A percentile compares a stretch with the other conserved stretches of the same genome.
phyloP scores from a whole-genome alignment of 192 early-diverging fungal species.

The Irineochytrium annulatum region DNA sequence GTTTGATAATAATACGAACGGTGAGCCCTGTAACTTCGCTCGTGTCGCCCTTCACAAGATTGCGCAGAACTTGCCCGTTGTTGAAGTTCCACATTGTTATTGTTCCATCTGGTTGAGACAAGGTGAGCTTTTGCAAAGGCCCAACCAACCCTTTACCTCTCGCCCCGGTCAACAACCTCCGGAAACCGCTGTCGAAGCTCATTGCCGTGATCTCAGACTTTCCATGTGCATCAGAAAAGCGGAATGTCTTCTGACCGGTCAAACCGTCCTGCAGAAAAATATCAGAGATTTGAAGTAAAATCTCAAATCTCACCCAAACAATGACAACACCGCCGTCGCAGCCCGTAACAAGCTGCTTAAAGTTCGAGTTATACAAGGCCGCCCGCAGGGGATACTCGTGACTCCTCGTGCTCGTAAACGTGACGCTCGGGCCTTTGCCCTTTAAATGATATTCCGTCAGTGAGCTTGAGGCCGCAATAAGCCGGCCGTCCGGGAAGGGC shows the following conservation, averaged over 20 bases:
- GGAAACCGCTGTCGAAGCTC: constrained; percentile 38
- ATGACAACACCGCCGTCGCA: constrained; percentile 46
- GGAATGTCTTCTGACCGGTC: constrained; percentile 44
- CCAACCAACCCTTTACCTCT: constrained; percentile 17
- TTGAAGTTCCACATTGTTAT: constrained; percentile 59
- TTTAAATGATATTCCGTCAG: constrained; percentile 33
- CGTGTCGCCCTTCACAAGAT: constrained; percentile 43
- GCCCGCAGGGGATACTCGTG: constrained; percentile 43
- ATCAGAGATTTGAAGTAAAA: neutral
- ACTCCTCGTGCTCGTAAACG: constrained; percentile 19
- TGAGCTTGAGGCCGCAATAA: constrained; percentile 28
- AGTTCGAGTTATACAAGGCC: constrained; percentile 43
- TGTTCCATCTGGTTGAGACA: constrained; percentile 37
- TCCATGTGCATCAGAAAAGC: constrained; percentile 41
- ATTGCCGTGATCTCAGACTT: constrained; percentile 50
- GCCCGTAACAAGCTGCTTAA: constrained; percentile 43
- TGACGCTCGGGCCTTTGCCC: constrained; percentile 12
- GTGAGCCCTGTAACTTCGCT: constrained; percentile 48
- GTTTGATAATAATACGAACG: constrained; percentile 17
- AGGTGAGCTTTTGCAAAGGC: neutral
- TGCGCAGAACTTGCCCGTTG: constrained; percentile 53
- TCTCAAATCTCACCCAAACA: constrained; percentile 46
- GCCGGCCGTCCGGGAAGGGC: constrained; percentile 11
- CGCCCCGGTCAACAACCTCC: constrained; percentile 51
- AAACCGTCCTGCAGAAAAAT: constrained; percentile 26